phyloP scores from a whole-genome alignment of 257 asterid species.

The Solanum pinnatisectum region DNA sequence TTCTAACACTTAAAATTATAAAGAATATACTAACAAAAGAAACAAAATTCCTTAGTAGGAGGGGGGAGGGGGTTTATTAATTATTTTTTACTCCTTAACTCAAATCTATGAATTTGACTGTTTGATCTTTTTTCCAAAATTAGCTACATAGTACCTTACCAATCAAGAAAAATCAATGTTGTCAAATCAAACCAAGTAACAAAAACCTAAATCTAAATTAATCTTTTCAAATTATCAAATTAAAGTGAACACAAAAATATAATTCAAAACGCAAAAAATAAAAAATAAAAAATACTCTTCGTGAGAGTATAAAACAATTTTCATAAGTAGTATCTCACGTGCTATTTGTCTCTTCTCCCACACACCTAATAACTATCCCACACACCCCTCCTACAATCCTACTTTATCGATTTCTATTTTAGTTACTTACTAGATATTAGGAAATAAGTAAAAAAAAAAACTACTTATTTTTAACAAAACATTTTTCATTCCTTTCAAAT shows the following conservation, averaged over 20 bases:
- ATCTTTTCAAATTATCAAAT: background rate
- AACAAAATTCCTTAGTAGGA: background rate
- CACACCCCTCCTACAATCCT: background rate
- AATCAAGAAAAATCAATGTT: background rate
- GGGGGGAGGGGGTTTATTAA: background rate
- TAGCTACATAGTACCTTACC: background rate
- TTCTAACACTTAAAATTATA: background rate
- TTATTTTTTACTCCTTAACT: background rate
- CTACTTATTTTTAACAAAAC: background rate
- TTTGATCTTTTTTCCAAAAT: background rate
- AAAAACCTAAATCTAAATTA: background rate
- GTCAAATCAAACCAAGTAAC: background rate
- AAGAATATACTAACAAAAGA: background rate
- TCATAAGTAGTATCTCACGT: background rate
- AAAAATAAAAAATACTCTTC: too few relatives aligned
- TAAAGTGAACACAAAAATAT: background rate
- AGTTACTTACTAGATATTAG: background rate
- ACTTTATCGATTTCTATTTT: background rate
- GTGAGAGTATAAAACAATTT: background rate
- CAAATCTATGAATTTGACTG: background rate
- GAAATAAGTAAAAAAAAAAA: background rate
- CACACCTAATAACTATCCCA: background rate
- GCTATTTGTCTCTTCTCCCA: background rate
- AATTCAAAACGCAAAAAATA: background rate
- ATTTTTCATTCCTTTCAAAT: background rate